These are phyloP conservation scores for Dissophora ornata DNA, from an alignment of 192 early-diverging fungal species.

Conservation along the genomic window DNA sequence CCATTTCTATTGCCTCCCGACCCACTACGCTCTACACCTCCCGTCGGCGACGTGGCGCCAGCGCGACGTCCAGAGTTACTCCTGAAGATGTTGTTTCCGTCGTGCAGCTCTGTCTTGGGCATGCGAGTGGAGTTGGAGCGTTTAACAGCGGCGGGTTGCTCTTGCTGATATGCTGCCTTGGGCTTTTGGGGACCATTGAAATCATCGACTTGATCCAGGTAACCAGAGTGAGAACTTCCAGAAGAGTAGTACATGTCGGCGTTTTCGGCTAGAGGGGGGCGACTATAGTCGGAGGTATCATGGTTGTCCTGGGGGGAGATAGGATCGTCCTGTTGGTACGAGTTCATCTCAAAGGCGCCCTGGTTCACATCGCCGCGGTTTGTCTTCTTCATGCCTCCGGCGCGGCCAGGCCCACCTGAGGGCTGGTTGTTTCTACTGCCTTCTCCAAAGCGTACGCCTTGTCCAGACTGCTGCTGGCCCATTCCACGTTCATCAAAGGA, in stretches of 20 bases:
- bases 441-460: constrained; percentile 39
- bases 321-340: constrained; percentile 22
- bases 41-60: not conserved
- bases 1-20: not conserved
- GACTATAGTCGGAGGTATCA: constrained; percentile 39
- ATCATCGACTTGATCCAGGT: constrained; percentile 36
- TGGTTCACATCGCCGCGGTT: not conserved
- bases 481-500: constrained; percentile 27
- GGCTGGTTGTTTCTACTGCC: not conserved
- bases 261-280: constrained; percentile 36
- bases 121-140: constrained; percentile 33
- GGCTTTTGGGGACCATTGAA: constrained; percentile 9
- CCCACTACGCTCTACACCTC: constrained; percentile 20
- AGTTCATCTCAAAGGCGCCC: constrained; percentile 41
- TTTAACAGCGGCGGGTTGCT: constrained; percentile 19
- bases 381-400: constrained; percentile 46
- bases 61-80: constrained; percentile 33
- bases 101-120: constrained; percentile 31
- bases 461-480: constrained; percentile 6
- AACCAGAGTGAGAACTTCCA: constrained; percentile 40
- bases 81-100: constrained; percentile 29
- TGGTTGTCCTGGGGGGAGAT: constrained; percentile 21
- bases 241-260: constrained; percentile 45
- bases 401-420: constrained; percentile 24
- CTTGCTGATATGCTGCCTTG: constrained; percentile 8